A percentile compares a stretch with the other conserved stretches of the same genome.
These are phyloP conservation scores for Ambrosia artemisiifolia DNA, from an alignment of 129 eudicot genomes.

Conservation along the genomic window DNA sequence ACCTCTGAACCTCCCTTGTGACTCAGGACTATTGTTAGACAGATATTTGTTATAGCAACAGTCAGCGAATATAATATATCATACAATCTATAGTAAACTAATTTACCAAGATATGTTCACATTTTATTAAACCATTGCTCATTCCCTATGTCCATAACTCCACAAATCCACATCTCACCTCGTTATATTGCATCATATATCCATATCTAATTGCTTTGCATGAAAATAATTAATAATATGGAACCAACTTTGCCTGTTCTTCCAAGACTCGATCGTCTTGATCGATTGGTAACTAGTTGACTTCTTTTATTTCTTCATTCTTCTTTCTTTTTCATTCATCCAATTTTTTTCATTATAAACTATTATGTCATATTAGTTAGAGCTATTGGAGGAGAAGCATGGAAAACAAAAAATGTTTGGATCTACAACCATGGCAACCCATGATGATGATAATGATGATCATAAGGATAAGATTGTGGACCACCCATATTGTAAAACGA, in stretches of 20 bases:
- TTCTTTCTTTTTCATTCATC: background rate
- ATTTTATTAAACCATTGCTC: background rate
- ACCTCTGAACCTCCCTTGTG: too few relatives aligned
- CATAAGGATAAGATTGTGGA: background rate
- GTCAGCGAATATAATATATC: too few relatives aligned
- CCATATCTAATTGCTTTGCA: slow-evolving; percentile 5
- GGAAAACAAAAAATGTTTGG: slow-evolving; percentile 32
- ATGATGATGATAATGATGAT: slow-evolving; percentile 6
- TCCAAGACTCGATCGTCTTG: slow-evolving; percentile 77
- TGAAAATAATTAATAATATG: slow-evolving; percentile 22
- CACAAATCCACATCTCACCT: background rate
- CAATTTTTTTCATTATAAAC: background rate
- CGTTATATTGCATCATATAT: background rate
- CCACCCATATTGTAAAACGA: slow-evolving; percentile 28
- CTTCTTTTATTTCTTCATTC: background rate
- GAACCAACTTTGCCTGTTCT: slow-evolving; percentile 58
- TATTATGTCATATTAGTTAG: slow-evolving; percentile 42
- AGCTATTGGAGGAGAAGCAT: slow-evolving; percentile 62
- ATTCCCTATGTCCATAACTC: background rate
- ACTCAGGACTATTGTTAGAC: too few relatives aligned
- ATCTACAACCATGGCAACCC: background rate
- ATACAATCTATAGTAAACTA: too few relatives aligned
- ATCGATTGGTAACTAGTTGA: slow-evolving; percentile 49
- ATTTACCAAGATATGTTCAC: background rate
- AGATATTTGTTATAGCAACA: too few relatives aligned